Base-by-base conservation (phyloP, 2,329 filamentous ascomycete species). In the Ophiocordyceps camponoti-saundersi region DNA sequence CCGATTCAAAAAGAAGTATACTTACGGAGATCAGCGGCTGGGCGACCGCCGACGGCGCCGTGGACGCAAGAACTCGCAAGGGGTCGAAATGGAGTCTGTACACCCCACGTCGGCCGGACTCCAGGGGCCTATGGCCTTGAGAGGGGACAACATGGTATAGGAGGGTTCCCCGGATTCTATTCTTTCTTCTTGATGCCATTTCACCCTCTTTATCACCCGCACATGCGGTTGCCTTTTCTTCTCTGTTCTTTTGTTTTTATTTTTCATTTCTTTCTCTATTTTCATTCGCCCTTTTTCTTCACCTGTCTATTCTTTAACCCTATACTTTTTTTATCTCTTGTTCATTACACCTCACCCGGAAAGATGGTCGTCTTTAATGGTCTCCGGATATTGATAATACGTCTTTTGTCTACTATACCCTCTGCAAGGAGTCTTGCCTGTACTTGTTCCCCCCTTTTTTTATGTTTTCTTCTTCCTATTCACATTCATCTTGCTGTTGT, bases 11-110 rank as follows among this genome's bases (percentile, higher is more conserved):
- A 68, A 68, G 42, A 67, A 69, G 47, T 90, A 92, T 55, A 68
- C 79, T 51, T 73, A 80, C 51, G 92, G 92, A 7, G 92, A 96
- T 61, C 85, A 94, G 65, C 77, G 92, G 23, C 79, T 95, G 50
- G 85, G 82, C 6, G 68, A 72, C 22, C 58, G 57, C 41, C 55
- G 57, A 26, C 56, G 57, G 21, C 58, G 59, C 47, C 54, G 61
- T 10, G 57, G 56, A 59, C 73, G 60, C 67, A 77, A 61, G 63
- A 70, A 55, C 66, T 69, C 59, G 58, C 69, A 72, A 53, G 70
- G 69, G 13, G 69, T 90, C 57, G 86, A 93, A 62, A 82, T 94
- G 81, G 79, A 86, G 58, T 67, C 72, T 51, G 76, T 83, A 22
- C 66, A 62, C 41, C 63, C 67, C 15, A 18, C 55, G 29, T 50